Percentiles rank a stretch among this genome's conserved stretches.
Evolutionary conservation across 1,139 yeast genomes (phyloP).

Genomic region (Candida gigantensis): DNA sequence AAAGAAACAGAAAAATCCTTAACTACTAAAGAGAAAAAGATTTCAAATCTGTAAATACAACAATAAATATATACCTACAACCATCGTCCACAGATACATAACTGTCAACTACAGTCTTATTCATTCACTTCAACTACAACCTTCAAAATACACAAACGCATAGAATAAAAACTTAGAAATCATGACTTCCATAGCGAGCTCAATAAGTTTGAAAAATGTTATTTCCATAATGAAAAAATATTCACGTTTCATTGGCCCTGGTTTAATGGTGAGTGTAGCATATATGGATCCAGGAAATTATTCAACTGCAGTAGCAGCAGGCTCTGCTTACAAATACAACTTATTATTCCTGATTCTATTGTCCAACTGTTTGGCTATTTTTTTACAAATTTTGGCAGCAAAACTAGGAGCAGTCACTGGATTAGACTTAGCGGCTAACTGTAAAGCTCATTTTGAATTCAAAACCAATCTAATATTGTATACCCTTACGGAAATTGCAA

Average conservation of each 20-base stretch:
- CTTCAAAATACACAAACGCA: no score
- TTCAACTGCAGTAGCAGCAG: conserved; percentile 92
- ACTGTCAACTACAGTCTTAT: no score
- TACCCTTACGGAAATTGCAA: conserved; percentile 80
- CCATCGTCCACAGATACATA: no score
- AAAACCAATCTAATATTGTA: conserved; percentile 65
- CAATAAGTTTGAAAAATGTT: conserved; percentile 6
- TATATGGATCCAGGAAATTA: conserved; percentile 98
- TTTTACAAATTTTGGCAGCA: conserved; percentile 80
- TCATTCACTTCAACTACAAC: no score
- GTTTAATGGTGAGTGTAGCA: conserved; percentile 92
- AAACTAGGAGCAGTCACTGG: conserved; percentile 92
- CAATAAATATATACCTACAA: no score
- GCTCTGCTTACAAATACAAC: conserved; percentile 83
- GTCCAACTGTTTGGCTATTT: conserved; percentile 84
- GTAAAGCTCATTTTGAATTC: conserved; percentile 70
- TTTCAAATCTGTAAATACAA: no score
- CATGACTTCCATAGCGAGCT: conserved; percentile 8
- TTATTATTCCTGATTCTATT: conserved; percentile 76
- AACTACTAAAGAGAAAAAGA: no score
- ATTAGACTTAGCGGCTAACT: conserved; percentile 81
- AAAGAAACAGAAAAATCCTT: no score
- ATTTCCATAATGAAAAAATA: conserved; percentile 45
- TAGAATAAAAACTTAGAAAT: background rate
- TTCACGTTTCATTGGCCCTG: conserved; percentile 80